A percentile compares a stretch with the other conserved stretches of the same genome.
These are phyloP conservation scores for Lyophyllum atratum DNA, from an alignment of 768 basidiomycete species.

Conservation along the genomic window DNA sequence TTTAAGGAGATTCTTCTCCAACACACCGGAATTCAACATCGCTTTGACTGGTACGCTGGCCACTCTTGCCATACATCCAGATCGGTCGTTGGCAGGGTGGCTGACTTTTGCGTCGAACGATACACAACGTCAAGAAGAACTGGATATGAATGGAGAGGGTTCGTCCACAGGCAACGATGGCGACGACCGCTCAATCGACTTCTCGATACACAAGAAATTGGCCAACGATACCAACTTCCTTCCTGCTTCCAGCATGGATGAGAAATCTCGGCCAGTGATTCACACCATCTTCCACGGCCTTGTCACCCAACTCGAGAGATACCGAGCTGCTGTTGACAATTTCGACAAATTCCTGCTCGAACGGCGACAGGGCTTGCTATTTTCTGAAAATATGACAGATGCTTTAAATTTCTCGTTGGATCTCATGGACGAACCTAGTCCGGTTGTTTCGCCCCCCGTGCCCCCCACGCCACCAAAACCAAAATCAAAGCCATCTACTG, in stretches of 20 bases:
- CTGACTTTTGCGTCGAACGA: slow-evolving; percentile 66
- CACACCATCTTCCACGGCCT: slow-evolving; percentile 82
- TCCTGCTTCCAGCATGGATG: slow-evolving; percentile 71
- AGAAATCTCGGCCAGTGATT: slow-evolving; percentile 73
- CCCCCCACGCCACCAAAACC: slow-evolving; percentile 39
- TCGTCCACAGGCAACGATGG: slow-evolving; percentile 47
- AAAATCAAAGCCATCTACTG: slow-evolving; percentile 54
- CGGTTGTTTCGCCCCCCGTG: slow-evolving; percentile 26
- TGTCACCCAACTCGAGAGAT: slow-evolving; percentile 78
- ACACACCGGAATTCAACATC: slow-evolving; percentile 85
- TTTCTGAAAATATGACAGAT: slow-evolving; percentile 90
- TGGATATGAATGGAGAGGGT: slow-evolving; percentile 15
- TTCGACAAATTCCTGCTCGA: slow-evolving; percentile 88
- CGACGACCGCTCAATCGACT: slow-evolving; percentile 85
- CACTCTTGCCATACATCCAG: slow-evolving; percentile 80
- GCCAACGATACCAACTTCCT: slow-evolving; percentile 56
- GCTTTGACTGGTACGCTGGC: slow-evolving; percentile 83
- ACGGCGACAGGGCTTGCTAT: slow-evolving; percentile 85
- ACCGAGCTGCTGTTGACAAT: slow-evolving; percentile 69
- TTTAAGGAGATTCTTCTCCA: slow-evolving; percentile 79
- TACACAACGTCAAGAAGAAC: slow-evolving; percentile 18
- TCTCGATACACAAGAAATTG: slow-evolving; percentile 65
- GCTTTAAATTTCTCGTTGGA: slow-evolving; percentile 79
- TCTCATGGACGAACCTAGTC: slow-evolving; percentile 47
- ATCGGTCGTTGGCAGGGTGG: slow-evolving; percentile 89